A percentile compares a stretch with the other conserved stretches of the same genome.
These are phyloP conservation scores for Dioszegia aurantiaca DNA, from an alignment of 768 basidiomycete genomes.

Conservation along the genomic window DNA sequence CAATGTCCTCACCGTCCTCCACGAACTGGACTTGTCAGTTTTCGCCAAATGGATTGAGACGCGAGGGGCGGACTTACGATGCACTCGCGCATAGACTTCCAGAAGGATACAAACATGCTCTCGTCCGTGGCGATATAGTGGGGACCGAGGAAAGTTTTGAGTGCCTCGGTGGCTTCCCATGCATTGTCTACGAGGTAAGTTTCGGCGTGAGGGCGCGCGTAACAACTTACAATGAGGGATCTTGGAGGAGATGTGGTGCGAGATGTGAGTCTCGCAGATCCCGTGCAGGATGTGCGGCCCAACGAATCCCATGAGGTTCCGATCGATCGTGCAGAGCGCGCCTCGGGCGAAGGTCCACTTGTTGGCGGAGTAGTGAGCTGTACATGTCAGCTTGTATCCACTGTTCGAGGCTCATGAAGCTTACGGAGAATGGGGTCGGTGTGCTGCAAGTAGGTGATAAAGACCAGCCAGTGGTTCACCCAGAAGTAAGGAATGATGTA, in stretches of 20 bases:
- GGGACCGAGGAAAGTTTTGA: conserved; percentile 70
- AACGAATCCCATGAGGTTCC: conserved; percentile 76
- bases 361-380: conserved; percentile 76
- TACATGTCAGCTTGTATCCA: not conserved
- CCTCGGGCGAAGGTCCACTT: conserved; percentile 93
- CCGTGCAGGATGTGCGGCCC: conserved; percentile 82
- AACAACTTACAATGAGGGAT: conserved; percentile 80
- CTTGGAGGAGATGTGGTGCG: conserved; percentile 88
- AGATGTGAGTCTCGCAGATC: conserved; percentile 88
- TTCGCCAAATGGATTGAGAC: too few species aligned
- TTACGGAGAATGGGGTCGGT: conserved; percentile 75
- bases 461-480: conserved; percentile 74
- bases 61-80: too few species aligned
- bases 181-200: conserved; percentile 54
- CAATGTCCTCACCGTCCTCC: conserved; percentile 84
- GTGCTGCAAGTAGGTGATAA: conserved; percentile 98
- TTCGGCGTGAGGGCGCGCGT: not conserved
- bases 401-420: not conserved
- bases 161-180: conserved; percentile 84
- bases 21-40: conserved; percentile 61
- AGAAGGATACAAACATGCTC: conserved; percentile 61
- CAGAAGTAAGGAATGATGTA: conserved; percentile 89
- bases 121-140: conserved; percentile 53
- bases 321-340: conserved; percentile 87
- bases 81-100: conserved; percentile 69